A percentile compares a stretch with the other conserved stretches of the same genome.
These are phyloP conservation scores for Micractinium conductrix DNA, from an alignment of 139 green algal genomes.

Conservation along the genomic window DNA sequence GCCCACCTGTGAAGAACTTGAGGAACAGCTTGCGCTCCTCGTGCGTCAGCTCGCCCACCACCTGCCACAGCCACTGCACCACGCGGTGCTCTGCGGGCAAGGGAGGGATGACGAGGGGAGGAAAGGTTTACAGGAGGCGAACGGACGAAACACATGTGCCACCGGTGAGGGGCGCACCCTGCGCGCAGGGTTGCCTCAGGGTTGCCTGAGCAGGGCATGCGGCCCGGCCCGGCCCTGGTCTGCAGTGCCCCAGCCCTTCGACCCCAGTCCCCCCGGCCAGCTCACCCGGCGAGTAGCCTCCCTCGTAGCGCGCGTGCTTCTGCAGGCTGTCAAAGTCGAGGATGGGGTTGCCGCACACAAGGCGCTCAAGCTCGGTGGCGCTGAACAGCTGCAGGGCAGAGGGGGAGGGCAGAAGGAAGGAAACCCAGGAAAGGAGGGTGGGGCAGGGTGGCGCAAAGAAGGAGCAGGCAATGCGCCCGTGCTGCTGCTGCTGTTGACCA, in stretches of 20 bases:
- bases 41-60: slow-evolving; percentile 46
- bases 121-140: neutral
- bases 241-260: no score
- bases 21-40: slow-evolving; percentile 85
- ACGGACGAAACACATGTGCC: no score
- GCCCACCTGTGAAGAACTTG: slow-evolving; percentile 97
- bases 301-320: slow-evolving; percentile 86
- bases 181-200: no score
- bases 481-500: no score
- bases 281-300: slow-evolving; percentile 72
- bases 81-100: slow-evolving; percentile 31
- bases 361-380: slow-evolving; percentile 86
- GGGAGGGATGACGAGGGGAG: neutral
- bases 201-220: no score
- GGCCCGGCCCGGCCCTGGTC: no score
- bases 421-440: neutral
- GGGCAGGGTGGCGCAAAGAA: neutral
- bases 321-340: slow-evolving; percentile 92
- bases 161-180: no score
- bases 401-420: neutral
- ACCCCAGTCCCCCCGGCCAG: neutral
- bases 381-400: slow-evolving; percentile 84
- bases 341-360: slow-evolving; percentile 90
- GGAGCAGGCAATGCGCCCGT: neutral
- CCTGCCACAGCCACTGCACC: slow-evolving; percentile 88